Base-by-base conservation (phyloP, 2,329 filamentous ascomycete species). In the Fusarium vanettenii region DNA sequence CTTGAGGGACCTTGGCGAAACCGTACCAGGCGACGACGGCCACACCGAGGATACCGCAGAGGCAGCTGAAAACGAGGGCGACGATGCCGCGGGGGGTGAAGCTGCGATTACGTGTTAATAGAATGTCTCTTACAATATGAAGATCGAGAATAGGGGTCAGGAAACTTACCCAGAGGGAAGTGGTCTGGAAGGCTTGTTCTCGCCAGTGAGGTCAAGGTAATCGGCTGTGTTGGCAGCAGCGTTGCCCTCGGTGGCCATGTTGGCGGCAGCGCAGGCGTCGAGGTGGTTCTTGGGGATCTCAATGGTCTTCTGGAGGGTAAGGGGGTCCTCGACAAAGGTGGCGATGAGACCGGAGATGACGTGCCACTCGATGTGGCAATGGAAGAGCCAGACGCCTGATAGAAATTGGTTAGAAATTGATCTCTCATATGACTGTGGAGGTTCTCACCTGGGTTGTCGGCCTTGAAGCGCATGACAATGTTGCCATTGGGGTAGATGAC, bases 321-420 rank as follows among this genome's bases (percentile, higher is more conserved):
- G 80, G 0, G 91, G 92, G 0, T 90, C 89, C 82, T 93, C 92
- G 71, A 93, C 82, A 73, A 94, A 88, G 2, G 90, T 91, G 37
- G 91, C 88, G 6, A 90, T 85, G 6, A 94, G 86, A 27, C 93
- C 93, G 3, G 90, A 90, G 8, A 88, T 84, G 67, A 94, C 86
- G 80, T 95, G 93, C 92, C 92, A 96, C 79, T 94, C 92, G 64
- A 95, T 92, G 80, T 96, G 94, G 82, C 93, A 95, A 82, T 95
- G 93, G 85, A 95, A 93, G 3, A 93, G 82, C 91, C 91, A 93
- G 55, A 93, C 85, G n/a, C 89, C 85, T 85, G 45, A 18, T 13
- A 14, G 8, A 2, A n/a, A 5, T 59, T 25, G 27, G 29, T 56
- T 20, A 56, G 22, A 5, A 27, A 5, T 25, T 25, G 20, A 48